A percentile compares a stretch with the other conserved stretches of the same genome.
These are phyloP conservation scores for Alternaria burnsii DNA, from an alignment of 2,329 filamentous ascomycete genomes.

Conservation along the genomic window DNA sequence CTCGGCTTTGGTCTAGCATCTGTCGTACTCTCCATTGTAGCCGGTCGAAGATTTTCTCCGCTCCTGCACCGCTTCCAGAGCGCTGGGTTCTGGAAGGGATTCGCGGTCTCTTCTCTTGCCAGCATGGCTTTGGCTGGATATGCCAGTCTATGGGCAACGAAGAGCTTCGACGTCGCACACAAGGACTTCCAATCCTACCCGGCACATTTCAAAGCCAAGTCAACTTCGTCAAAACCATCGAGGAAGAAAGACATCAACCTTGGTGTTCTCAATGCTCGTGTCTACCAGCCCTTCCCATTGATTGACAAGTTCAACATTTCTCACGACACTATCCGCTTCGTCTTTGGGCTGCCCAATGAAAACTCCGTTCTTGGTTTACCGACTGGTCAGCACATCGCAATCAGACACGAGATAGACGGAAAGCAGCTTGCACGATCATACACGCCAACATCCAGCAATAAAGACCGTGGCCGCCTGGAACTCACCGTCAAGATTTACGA, in stretches of 20 bases:
- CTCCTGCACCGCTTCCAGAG: constrained; percentile 17
- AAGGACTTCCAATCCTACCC: constrained; percentile 24
- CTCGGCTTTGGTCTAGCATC: constrained; percentile 16
- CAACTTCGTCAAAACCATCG: constrained; percentile 7
- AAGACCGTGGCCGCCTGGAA: constrained; percentile 65
- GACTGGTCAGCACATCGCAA: constrained; percentile 48
- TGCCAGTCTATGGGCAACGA: constrained; percentile 19
- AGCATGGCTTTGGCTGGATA: constrained; percentile 16
- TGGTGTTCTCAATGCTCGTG: constrained; percentile 61
- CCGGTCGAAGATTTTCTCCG: constrained; percentile 17
- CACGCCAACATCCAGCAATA: constrained; percentile 58
- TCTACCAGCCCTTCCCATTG: constrained; percentile 60
- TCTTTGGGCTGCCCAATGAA: constrained; percentile 35
- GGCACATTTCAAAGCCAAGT: constrained; percentile 23
- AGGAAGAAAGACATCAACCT: constrained; percentile 28
- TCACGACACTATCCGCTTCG: constrained; percentile 33
- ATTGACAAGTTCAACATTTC: constrained; percentile 24
- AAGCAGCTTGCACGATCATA: constrained; percentile 36
- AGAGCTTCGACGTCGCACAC: constrained; percentile 23
- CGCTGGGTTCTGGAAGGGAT: constrained; percentile 25
- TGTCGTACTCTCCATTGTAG: constrained; percentile 8
- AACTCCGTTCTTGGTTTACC: constrained; percentile 44
- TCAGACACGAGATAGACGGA: constrained; percentile 72
- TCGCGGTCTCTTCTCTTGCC: constrained; percentile 19
- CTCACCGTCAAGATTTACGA: constrained; percentile 63